These are phyloP conservation scores for Arthonia radiata DNA, from an alignment of 495 filamentous ascomycete genomes.

Conservation along the genomic window DNA sequence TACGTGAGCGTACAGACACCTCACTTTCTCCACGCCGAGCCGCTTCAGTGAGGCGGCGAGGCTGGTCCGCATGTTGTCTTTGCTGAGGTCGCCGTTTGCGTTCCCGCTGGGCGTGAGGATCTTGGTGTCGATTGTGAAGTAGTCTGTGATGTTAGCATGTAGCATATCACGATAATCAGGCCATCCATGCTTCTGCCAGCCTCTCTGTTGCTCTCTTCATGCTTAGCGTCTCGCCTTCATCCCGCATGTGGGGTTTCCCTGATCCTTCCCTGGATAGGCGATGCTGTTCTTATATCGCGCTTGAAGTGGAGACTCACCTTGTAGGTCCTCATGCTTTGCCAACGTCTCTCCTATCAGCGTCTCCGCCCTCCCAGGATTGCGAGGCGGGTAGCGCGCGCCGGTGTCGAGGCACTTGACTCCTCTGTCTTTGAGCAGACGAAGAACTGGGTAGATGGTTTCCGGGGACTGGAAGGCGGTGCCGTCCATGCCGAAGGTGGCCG, in stretches of 20 bases:
- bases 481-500: conserved; percentile 13
- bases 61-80: not conserved
- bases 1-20: conserved; percentile 13
- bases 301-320: too few relatives aligned
- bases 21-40: conserved; percentile 8
- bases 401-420: conserved; percentile 18
- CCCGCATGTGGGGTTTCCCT: too few relatives aligned
- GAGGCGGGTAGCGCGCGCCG: conserved; percentile 20
- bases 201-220: too few relatives aligned
- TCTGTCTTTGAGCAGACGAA: conserved; percentile 9
- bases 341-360: conserved; percentile 17
- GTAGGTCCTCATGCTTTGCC: too few relatives aligned
- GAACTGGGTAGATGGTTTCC: conserved; percentile 9
- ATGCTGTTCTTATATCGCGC: too few relatives aligned
- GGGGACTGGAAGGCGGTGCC: conserved; percentile 7
- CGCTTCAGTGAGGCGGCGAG: too few relatives aligned
- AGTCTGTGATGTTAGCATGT: too few relatives aligned
- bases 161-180: too few relatives aligned
- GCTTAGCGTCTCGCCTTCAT: too few relatives aligned
- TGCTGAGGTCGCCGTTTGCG: not conserved
- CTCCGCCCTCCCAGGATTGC: conserved; percentile 18
- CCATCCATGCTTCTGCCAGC: too few relatives aligned
- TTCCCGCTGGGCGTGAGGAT: conserved; percentile 8
- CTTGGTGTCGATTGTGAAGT: conserved; percentile 21
- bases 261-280: conserved; percentile 6